Evolutionary conservation across 164 flowering plant species (phyloP), one percentile per base, ranked within the genome.

Genomic region (Amborella trichopoda): DNA sequence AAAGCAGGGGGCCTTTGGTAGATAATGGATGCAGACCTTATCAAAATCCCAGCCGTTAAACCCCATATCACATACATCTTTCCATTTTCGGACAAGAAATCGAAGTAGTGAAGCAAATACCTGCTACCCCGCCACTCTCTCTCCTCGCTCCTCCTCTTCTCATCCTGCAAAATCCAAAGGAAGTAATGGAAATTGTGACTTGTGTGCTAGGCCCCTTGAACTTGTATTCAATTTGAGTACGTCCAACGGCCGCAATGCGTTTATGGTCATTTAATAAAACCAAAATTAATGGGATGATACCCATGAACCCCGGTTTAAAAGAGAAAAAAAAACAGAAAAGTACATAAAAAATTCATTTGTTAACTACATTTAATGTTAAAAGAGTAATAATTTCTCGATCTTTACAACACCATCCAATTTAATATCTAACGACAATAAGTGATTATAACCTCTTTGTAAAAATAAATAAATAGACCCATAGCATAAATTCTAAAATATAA

Each of bases 11-110:
- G 71, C 45, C 76, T 62, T 65, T 76, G 79, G 60, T 63, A 81
- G 6, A 90, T 86, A 27, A 90, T 63, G 12, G 98, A 76, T 28
- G 98, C 98, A 17, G 94, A 83, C 36, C 73, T 71, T 34, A 90
- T 83, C 60, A 90, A 70, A 27, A 90, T 68, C 24, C 81, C 84
- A 30, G 98, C 86, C 34, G 98, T 90, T 54, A 90, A 58, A 39
- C 89, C 96, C 94, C 96, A 90, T 49, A 90, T 81, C 48, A 80
- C 0, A 50, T 62, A 81, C 49, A 74, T 68, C 54, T 59, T 76
- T 8, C 41, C 41, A 24, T 66, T 50, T 28, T 63, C 71, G 0
- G 53, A 25, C 63, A 78, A 66, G 32, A 77, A 90, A 50, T 83
- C 79, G 40, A 90, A 90, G 58, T 24, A 76, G 66, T 90, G 96